Evolutionary conservation across 306 rosid genomes (phyloP).

Genomic region (Hylodesmum podocarpum): DNA sequence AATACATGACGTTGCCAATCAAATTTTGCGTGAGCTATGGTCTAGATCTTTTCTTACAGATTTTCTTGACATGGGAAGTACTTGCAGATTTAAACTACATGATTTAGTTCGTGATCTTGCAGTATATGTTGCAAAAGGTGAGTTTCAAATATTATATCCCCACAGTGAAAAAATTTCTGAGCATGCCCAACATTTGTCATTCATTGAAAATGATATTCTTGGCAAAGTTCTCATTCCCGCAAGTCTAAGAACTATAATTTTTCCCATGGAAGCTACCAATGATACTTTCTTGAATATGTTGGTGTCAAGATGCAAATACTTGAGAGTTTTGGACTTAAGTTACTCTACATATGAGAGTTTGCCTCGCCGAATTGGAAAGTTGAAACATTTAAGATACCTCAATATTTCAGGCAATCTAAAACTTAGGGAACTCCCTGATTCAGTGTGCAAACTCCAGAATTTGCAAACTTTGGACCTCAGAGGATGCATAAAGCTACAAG

Average conservation of each 20-base stretch:
- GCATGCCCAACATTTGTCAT: neutral
- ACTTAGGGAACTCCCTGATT: neutral
- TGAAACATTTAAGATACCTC: neutral
- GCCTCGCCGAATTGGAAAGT: neutral
- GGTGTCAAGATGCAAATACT: neutral
- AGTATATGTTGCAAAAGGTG: neutral
- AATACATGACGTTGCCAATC: neutral
- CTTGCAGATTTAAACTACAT: neutral
- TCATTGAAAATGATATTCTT: neutral
- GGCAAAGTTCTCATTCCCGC: neutral
- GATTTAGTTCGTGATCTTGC: constrained; percentile 1
- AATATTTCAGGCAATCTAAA: neutral
- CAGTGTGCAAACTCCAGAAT: neutral
- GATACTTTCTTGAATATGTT: neutral
- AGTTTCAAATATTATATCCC: neutral
- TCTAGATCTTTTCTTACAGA: neutral
- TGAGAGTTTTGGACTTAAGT: neutral
- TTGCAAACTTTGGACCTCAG: neutral
- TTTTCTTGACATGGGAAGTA: neutral
- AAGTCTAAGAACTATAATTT: neutral
- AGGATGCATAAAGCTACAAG: neutral
- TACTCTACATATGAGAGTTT: neutral
- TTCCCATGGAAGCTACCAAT: neutral
- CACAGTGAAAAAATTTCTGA: neutral
- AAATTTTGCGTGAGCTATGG: neutral